Conservation (phyloP, 306 rosid species). For the Datisca glomerata region DNA sequence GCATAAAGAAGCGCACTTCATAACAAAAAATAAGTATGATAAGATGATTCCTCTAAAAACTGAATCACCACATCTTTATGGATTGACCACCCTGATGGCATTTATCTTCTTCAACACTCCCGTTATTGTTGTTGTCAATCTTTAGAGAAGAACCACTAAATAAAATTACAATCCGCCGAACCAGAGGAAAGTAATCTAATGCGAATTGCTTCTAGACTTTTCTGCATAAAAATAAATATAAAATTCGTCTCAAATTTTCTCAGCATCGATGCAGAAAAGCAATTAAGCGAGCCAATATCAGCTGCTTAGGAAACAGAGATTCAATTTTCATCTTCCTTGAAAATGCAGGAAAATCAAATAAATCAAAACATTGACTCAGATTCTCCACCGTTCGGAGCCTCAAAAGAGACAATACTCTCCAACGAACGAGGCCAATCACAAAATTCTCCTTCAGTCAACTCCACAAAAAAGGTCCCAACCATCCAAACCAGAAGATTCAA, state of each 20-base stretch:
- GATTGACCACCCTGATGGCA: constrained; percentile 15
- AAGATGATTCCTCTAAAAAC: constrained; percentile 28
- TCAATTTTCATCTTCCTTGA: constrained; percentile 3
- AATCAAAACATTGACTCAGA: constrained; percentile 8
- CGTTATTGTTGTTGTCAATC: constrained; percentile 4
- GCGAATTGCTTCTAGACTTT: constrained; percentile 10
- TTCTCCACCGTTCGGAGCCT: constrained; percentile 13
- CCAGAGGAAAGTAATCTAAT: no score
- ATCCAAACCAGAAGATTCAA: constrained; percentile 18
- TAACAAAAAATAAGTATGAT: constrained; percentile 11
- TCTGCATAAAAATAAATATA: constrained; percentile 26
- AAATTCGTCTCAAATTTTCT: background rate
- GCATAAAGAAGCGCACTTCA: constrained; percentile 29
- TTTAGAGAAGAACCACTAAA: constrained; percentile 5
- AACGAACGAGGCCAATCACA: constrained; percentile 11
- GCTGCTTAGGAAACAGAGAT: no score
- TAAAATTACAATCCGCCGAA: background rate
- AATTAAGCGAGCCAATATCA: no score
- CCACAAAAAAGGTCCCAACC: constrained; percentile 11
- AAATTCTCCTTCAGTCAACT: constrained; percentile 10
- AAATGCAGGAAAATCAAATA: constrained; percentile 4
- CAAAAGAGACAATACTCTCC: constrained; percentile 9
- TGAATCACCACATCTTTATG: constrained; percentile 15
- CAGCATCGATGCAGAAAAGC: background rate
- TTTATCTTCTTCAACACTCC: constrained; percentile 2